A percentile compares a stretch with the other conserved stretches of the same genome.
Evolutionary conservation across 345 rosid species (phyloP).

Genomic region (Passiflora organensis): DNA sequence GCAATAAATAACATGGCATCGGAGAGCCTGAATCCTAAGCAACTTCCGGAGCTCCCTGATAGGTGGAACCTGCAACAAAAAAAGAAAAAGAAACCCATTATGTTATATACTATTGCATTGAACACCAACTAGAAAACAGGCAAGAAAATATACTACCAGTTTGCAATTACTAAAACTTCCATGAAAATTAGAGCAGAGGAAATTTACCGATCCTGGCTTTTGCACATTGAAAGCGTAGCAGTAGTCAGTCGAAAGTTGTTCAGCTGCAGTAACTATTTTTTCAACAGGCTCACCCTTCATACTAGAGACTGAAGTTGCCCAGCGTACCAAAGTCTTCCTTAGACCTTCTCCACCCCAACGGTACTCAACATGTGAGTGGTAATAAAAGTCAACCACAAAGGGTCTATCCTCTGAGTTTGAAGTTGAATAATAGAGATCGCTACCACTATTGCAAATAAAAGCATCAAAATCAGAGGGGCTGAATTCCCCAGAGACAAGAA

Average conservation of each 20-base stretch:
- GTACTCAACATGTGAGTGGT: slow-evolving; percentile 91
- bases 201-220: slow-evolving; percentile 55
- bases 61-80: slow-evolving; percentile 60
- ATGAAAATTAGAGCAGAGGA: slow-evolving; percentile 1
- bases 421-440: slow-evolving; percentile 86
- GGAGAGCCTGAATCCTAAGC: slow-evolving; percentile 84
- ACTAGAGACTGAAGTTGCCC: slow-evolving; percentile 61
- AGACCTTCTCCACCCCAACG: slow-evolving; percentile 99
- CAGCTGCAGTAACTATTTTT: slow-evolving; percentile 58
- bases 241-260: slow-evolving; percentile 81
- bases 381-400: slow-evolving; percentile 78
- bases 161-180: background rate
- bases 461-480: slow-evolving; percentile 87
- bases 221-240: slow-evolving; percentile 72
- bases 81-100: background rate
- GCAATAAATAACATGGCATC: slow-evolving; percentile 77
- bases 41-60: slow-evolving; percentile 79
- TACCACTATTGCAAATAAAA: slow-evolving; percentile 88
- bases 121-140: background rate
- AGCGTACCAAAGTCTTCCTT: slow-evolving; percentile 87
- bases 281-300: slow-evolving; percentile 47
- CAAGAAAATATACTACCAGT: slow-evolving; percentile 3
- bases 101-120: background rate
- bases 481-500: slow-evolving; percentile 63
- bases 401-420: slow-evolving; percentile 59